Evolutionary conservation across 768 basidiomycete genomes (phyloP), one percentile per base, ranked within the genome.

Genomic region (Pleurotus sapidus): DNA sequence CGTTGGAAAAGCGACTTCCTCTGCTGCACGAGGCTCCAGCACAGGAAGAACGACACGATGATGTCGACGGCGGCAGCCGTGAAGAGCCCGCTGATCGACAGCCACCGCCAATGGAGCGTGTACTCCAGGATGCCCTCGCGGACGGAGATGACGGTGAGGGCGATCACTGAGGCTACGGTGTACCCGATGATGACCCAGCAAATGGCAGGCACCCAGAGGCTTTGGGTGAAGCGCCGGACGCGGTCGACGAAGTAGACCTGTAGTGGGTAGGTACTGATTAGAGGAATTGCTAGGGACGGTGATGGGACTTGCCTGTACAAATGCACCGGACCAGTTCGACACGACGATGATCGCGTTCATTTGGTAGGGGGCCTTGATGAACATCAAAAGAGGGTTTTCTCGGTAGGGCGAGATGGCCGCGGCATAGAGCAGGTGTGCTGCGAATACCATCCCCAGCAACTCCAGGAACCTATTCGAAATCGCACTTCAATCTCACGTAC

Each of bases 181-280:
- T 20, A 20, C 20, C 20, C 6, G 27, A 51, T 51, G 49, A 51
- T 27, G 20, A 38, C 20, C 18, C 15, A 51, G 34, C 25, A 37
- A 4, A 51, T 12, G 6, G 18, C 34, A 18, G 49, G 34, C n/a
- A 51, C 30, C 30, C 27, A 38, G 49, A 30, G 34, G 6, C 17
- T 30, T 12, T 51, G 6, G 8, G 49, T 51, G 15, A 51, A 51
- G 34, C 49, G 14, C 20, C 49, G 49, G 8, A 51, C 37, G 15
- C 49, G 27, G 12, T 51, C 49, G 27, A 38, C 34, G 49, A 51
- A 51, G 37, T 51, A 51, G 39, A 38, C 9, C 49, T 51, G 15
- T 17, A 18, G 34, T 17, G 30, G 12, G 39, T 39, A n/a, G 15
- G 34, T 3, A 39, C n/a, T 11, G 11, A 9, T 12, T 11, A 15